Base-by-base conservation (phyloP, 2,329 filamentous ascomycete species). In the Aureobasidium zeae region DNA sequence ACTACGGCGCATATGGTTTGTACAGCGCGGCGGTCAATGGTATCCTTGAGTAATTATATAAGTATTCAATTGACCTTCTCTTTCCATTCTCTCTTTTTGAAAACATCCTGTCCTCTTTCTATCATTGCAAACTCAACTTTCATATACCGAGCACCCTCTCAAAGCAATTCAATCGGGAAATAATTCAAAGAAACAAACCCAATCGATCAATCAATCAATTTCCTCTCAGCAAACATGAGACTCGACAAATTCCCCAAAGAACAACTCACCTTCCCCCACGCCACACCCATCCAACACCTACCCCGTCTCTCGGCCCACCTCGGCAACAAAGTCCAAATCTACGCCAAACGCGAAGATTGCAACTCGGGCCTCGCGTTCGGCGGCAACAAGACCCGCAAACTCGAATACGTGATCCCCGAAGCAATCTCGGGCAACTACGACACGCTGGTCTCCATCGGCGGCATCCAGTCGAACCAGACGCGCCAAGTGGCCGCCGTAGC, bases 291-390 rank as follows among this genome's bases (percentile, higher is more conserved):
- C 54, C 78, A 85, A 56, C 61, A 69, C 39, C 72, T 86, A 25
- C 75, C 77, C 44, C 72, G 78, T 49, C 81, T 83, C 55, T 77
- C 76, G 22, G 59, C 69, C 42, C 75, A 74, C 17, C 70, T 83
- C 4, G 72, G 74, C 36, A 71, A 71, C 21, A 71, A 71, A 52
- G 74, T 81, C 29, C 67, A 70, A 15, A 72, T 85, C 50, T 85
- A 77, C 56, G 80, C 81, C 42, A 85, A 85, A 62, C 73, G 81
- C 38, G 81, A 85, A 51, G 81, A 85, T 62, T 76, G 77, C 36
- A 54, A 52, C 29, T 57, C 57, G 13, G 58, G 58, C 11, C 53
- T 63, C 17, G 57, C 57, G n/a, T 58, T 54, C 38, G 61, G 62
- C 22, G 62, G 61, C 39, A 63, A 63, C 54, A 64, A 64, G 49